Base-by-base conservation (phyloP, 805 yeast genomes). In the Brettanomyces nanus region DNA sequence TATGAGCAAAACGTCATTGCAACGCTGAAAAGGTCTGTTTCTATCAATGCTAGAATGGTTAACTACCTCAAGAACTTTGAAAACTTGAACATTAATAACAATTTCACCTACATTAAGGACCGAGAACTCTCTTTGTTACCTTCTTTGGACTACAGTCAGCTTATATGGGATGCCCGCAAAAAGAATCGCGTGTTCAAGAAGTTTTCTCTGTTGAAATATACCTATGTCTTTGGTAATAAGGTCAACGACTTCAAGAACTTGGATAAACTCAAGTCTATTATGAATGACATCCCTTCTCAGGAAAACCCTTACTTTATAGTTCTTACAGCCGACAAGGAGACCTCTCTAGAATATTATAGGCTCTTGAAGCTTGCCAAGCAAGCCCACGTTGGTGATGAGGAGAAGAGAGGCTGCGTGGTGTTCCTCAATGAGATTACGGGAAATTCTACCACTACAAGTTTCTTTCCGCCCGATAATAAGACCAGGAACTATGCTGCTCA, bases 271-370 rank as follows among this genome's bases (percentile, higher is more conserved):
- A 35, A 40, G 28, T 27, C 34, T 10, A 21, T 38, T 5, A 28
- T 47, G 28, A n/a, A 18, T 4, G 19, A 32, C 5, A 32, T 40
- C 1, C 36, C 39, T 5, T 11, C 35, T 7, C 37, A 31, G 25
- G 28, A 20, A 19, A 44, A 35, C 20, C 43, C 46, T 17, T 43
- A 37, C 21, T 46, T 48, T 18, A 34, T 55, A 19, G 36, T 54
- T 4, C 10, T 55, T 14, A 53, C 59, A 1, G 45, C 33, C 22
- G 55, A 53, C 25, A 39, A 44, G 30, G 45, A 45, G 6, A 44
- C 51, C 1, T 54, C 59, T 0, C 33, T 52, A 21, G 58, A 53
- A 21, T 53, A 52, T 36, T 48, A 45, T 18, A 28, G 56, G 22
- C 19, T 54, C n/a, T 26, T 53, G 18, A 54, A 49, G 28, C 22